A percentile compares a stretch with the other conserved stretches of the same genome.
These are phyloP conservation scores for Ceratocystis smalleyi DNA, from an alignment of 2,329 filamentous ascomycete species.

Conservation along the genomic window DNA sequence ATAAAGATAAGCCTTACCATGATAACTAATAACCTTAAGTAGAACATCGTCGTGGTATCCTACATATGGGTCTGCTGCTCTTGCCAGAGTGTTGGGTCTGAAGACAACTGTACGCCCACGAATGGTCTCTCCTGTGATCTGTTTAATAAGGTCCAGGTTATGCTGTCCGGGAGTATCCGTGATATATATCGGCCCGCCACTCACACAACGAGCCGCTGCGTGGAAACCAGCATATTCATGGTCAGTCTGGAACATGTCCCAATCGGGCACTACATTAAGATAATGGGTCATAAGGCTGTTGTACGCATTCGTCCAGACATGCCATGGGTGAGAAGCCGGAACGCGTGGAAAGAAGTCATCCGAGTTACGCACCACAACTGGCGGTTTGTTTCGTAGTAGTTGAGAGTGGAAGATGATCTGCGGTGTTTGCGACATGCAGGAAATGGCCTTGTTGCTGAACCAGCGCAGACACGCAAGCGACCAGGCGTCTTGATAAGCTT, in stretches of 20 bases:
- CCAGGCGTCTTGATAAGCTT: conserved; percentile 76
- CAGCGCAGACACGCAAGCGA: conserved; percentile 59
- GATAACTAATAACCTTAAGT: conserved; percentile 65
- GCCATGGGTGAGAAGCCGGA: conserved; percentile 74
- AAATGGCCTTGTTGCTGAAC: conserved; percentile 65
- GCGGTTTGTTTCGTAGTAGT: conserved; percentile 57
- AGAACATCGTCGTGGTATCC: conserved; percentile 58
- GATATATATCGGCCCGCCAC: conserved; percentile 85
- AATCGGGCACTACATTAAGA: conserved; percentile 74
- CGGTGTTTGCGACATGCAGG: conserved; percentile 87
- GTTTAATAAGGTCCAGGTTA: conserved; percentile 54
- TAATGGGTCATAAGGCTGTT: conserved; percentile 71
- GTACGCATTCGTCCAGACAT: conserved; percentile 87
- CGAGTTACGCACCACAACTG: conserved; percentile 67
- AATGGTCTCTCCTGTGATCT: conserved; percentile 65
- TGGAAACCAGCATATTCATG: conserved; percentile 66
- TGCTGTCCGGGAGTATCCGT: conserved; percentile 79
- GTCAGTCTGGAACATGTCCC: conserved; percentile 54
- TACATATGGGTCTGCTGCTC: conserved; percentile 56
- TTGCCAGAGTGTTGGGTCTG: conserved; percentile 59
- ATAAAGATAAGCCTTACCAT: conserved; percentile 34
- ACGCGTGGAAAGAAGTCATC: conserved; percentile 84
- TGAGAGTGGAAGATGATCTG: conserved; percentile 76
- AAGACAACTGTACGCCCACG: conserved; percentile 65
- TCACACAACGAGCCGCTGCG: conserved; percentile 75